Evolutionary conservation across 2,329 filamentous ascomycete genomes (phyloP), one percentile per base, ranked within the genome.

Genomic region (Fusarium coffeatum): DNA sequence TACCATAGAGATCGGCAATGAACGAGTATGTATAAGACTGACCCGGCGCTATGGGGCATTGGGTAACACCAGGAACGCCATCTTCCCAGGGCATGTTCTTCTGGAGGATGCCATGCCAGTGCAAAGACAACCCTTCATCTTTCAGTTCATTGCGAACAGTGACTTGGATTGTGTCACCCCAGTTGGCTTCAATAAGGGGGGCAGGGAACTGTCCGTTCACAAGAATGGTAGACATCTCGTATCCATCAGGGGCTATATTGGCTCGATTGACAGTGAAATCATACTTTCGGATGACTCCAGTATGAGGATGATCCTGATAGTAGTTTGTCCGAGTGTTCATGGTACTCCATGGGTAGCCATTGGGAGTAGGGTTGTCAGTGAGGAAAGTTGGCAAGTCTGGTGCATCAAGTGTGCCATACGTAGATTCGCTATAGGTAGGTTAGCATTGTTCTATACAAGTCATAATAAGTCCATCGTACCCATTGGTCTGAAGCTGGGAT

Each of bases 101-200:
- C 64, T 87, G 85, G 3, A 84, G 78, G 57, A 88, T 82, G 0
- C 86, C 86, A 62, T 88, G 86, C 84, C 84, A 87, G 74, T 88
- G 86, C 6, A 88, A 77, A 5, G 82, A 73, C 0, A 83, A 80
- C 13, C 86, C 86, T 80, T 77, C 89, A 74, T 74, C 83, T 67
- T 70, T 86, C 15, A 94, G 87, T 51, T 89, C 86, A 79, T 96
- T 96, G 78, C 88, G 85, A 58, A 94, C 85, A 30, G 88, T 89
- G 45, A 93, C 87, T 56, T 91, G 80, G 47, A 89, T 84, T 27
- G 80, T 86, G 72, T 90, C 88, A 41, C 88, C 88, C 87, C 87
- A 90, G 76, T 89, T 85, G 20, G 86, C 89, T 64, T 86, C 84
- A 56, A 94, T 88, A 16, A 85, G 82, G 2, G 91, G 92, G 0